Evolutionary conservation across 192 early-diverging fungal species (phyloP).

Genomic region (Geosiphon pyriformis): DNA sequence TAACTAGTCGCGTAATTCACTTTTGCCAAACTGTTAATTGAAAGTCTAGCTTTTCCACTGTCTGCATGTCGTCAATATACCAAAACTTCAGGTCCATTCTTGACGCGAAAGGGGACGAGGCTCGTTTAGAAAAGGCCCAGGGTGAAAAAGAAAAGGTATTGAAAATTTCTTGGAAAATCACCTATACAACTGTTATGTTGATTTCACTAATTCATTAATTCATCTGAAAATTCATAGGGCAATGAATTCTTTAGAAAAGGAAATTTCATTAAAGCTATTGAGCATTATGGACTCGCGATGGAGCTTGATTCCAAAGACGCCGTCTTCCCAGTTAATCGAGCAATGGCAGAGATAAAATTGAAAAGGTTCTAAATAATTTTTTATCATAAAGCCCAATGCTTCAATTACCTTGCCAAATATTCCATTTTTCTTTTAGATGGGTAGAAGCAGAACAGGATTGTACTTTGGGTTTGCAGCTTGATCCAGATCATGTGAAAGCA

Average conservation of each 20-base stretch:
- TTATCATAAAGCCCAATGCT: not conserved
- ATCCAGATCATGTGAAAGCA: constrained; percentile 73
- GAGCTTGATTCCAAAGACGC: constrained; percentile 53
- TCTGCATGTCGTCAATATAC: too few species aligned
- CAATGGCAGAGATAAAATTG: constrained; percentile 78
- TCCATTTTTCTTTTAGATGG: constrained; percentile 35
- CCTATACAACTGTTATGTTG: too few species aligned
- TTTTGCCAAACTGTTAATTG: too few species aligned
- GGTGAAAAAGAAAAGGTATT: too few species aligned
- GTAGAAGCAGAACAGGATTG: constrained; percentile 64
- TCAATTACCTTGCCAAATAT: not conserved
- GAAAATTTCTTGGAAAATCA: too few species aligned
- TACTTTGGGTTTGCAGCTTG: constrained; percentile 48
- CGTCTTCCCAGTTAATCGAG: constrained; percentile 65
- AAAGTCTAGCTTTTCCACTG: too few species aligned
- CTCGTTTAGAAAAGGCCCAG: too few species aligned
- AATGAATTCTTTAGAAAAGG: constrained; percentile 56
- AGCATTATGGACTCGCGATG: constrained; percentile 62
- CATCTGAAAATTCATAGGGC: constrained; percentile 43
- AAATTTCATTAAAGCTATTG: constrained; percentile 51
- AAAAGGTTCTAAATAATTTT: constrained; percentile 28
- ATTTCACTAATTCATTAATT: too few species aligned
- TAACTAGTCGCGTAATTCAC: too few species aligned
- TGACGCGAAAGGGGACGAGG: too few species aligned
- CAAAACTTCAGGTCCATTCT: too few species aligned